Evolutionary conservation across 768 basidiomycete genomes (phyloP).

Genomic region (Termitomyces titanicus): DNA sequence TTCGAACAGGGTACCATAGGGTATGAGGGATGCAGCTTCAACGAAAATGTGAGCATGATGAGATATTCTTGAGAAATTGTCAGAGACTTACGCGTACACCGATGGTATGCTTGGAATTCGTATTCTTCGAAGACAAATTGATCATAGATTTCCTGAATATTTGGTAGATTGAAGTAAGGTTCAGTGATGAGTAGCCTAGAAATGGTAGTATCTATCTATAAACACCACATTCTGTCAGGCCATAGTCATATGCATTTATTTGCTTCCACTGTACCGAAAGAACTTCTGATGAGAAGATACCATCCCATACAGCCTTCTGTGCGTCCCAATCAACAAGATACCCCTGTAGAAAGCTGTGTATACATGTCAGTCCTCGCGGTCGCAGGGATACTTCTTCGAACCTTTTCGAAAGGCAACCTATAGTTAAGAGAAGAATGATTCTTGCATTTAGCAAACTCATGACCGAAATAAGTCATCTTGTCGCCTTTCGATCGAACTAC

Average conservation of each 20-base stretch:
- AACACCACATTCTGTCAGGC: conserved; percentile 8
- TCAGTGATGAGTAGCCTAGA: conserved; percentile 86
- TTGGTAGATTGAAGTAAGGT: conserved; percentile 91
- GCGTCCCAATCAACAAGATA: conserved; percentile 94
- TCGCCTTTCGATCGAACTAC: conserved; percentile 84
- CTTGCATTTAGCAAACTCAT: conserved; percentile 72
- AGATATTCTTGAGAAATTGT: background rate
- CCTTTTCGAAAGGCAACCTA: conserved; percentile 87
- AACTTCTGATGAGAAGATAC: conserved; percentile 71
- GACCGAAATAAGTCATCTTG: conserved; percentile 78
- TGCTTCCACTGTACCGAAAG: conserved; percentile 47
- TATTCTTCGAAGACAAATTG: conserved; percentile 97
- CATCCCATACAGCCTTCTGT: conserved; percentile 93
- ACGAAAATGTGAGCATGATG: conserved; percentile 11
- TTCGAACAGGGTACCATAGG: conserved; percentile 69
- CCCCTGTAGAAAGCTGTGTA: conserved; percentile 52
- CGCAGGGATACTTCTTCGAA: conserved; percentile 26
- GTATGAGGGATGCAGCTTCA: conserved; percentile 76
- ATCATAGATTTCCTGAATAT: conserved; percentile 89
- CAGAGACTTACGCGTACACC: conserved; percentile 69
- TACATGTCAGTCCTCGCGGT: conserved; percentile 9
- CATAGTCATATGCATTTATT: background rate
- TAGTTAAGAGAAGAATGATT: conserved; percentile 83
- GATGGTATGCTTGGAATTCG: conserved; percentile 80
- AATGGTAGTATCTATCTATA: conserved; percentile 67